These are phyloP conservation scores for Xerocomus cyaneibrunnescens DNA, from an alignment of 1,284 basidiomycete species.

Conservation along the genomic window DNA sequence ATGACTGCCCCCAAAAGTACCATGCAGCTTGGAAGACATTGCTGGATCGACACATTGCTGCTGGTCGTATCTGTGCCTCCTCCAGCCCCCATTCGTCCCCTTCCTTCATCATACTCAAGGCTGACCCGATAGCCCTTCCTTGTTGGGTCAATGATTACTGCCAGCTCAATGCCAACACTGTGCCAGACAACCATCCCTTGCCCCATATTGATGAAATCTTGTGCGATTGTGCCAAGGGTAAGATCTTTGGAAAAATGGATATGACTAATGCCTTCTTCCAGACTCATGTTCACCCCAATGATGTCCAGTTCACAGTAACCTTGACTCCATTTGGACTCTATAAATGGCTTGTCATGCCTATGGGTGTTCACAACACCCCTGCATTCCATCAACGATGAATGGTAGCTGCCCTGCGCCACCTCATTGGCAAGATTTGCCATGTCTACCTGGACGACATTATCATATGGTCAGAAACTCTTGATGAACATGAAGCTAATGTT, in stretches of 20 bases:
- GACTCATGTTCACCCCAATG: not conserved
- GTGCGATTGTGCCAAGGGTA: not conserved
- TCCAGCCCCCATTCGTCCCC: too few relatives aligned
- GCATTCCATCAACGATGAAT: constrained; percentile 22
- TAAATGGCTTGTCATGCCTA: constrained; percentile 24
- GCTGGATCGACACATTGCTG: not conserved
- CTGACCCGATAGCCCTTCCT: not conserved
- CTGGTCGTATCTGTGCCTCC: too few relatives aligned
- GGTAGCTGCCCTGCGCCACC: constrained; percentile 3
- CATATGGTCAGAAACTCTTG: constrained; percentile 33
- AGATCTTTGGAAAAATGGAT: too few relatives aligned
- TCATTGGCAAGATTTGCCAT: too few relatives aligned
- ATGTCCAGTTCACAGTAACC: not conserved
- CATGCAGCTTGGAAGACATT: not conserved
- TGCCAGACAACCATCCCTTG: not conserved
- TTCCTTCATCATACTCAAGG: too few relatives aligned
- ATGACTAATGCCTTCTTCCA: constrained; percentile 17
- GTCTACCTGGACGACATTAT: too few relatives aligned
- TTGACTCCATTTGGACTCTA: not conserved
- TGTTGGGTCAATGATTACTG: not conserved
- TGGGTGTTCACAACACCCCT: constrained; percentile 28
- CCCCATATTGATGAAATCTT: too few relatives aligned
- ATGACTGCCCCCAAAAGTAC: not conserved
- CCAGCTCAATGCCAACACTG: not conserved
- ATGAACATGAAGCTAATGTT: constrained; percentile 33